These are phyloP conservation scores for Skeletonema tropicum DNA, from an alignment of 108 stramenopile genomes.

Conservation along the genomic window DNA sequence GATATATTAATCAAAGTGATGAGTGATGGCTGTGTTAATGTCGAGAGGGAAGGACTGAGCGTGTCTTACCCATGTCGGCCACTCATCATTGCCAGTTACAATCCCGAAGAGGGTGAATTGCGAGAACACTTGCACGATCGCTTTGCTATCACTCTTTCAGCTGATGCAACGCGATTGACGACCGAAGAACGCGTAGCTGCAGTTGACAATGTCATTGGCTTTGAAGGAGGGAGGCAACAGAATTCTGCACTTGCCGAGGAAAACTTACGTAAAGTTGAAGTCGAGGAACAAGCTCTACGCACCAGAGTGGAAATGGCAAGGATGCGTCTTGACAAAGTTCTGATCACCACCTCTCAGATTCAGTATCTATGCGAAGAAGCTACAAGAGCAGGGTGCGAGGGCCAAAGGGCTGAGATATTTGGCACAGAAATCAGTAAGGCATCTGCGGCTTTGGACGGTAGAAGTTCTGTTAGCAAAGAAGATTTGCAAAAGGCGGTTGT, in stretches of 20 bases:
- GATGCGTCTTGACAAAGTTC: conserved; percentile 46
- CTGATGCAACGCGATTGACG: conserved; percentile 55
- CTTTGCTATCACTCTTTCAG: conserved; percentile 64
- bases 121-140: conserved; percentile 74
- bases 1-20: conserved; percentile 68
- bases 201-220: conserved; percentile 53
- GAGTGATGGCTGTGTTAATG: conserved; percentile 62
- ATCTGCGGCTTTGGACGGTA: conserved; percentile 70
- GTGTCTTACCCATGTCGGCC: conserved; percentile 70
- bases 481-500: conserved; percentile 59
- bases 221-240: conserved; percentile 41
- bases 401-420: conserved; percentile 78
- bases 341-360: conserved; percentile 46
- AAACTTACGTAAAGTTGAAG: conserved; percentile 30
- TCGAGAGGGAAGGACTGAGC: conserved; percentile 65
- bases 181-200: conserved; percentile 58
- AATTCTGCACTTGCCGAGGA: conserved; percentile 14
- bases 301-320: conserved; percentile 62
- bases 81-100: conserved; percentile 71
- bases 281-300: conserved; percentile 61
- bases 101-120: conserved; percentile 82
- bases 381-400: conserved; percentile 68
- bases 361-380: conserved; percentile 81
- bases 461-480: conserved; percentile 41
- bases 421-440: conserved; percentile 69